phyloP scores from a whole-genome alignment of 768 basidiomycete genomes.

The Lepiota venenata region DNA sequence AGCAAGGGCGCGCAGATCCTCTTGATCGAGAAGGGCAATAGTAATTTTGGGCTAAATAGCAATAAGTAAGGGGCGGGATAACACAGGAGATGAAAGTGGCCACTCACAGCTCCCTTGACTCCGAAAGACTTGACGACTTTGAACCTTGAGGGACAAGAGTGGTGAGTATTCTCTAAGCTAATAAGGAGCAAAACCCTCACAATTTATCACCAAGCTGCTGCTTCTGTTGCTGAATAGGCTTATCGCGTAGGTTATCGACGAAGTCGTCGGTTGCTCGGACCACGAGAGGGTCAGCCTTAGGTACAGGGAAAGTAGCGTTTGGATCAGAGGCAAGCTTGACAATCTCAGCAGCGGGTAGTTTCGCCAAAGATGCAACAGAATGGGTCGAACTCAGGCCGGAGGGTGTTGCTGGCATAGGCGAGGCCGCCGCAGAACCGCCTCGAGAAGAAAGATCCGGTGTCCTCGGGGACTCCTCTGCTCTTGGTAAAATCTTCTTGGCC shows the following conservation, averaged over 20 bases:
- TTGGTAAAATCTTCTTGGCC: constrained; percentile 45
- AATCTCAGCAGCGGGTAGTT: constrained; percentile 73
- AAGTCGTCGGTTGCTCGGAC: constrained; percentile 71
- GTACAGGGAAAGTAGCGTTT: constrained; percentile 51
- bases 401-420: constrained; percentile 66
- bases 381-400: constrained; percentile 32
- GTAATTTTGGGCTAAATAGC: constrained; percentile 71
- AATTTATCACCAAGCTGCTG: constrained; percentile 80
- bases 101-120: constrained; percentile 72
- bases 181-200: constrained; percentile 31
- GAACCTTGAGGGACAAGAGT: constrained; percentile 27
- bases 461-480: constrained; percentile 50
- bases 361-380: constrained; percentile 70
- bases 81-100: not conserved
- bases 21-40: constrained; percentile 77
- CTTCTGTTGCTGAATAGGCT: constrained; percentile 61
- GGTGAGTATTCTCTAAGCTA: not conserved
- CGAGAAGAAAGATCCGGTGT: constrained; percentile 78
- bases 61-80: not conserved
- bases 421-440: constrained; percentile 68
- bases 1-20: constrained; percentile 79
- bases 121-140: constrained; percentile 75
- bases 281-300: constrained; percentile 68
- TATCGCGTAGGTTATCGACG: constrained; percentile 56
- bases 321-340: constrained; percentile 56